These are phyloP conservation scores for Beauveria sp. DNA, from an alignment of 2,329 filamentous ascomycete genomes.

Conservation along the genomic window DNA sequence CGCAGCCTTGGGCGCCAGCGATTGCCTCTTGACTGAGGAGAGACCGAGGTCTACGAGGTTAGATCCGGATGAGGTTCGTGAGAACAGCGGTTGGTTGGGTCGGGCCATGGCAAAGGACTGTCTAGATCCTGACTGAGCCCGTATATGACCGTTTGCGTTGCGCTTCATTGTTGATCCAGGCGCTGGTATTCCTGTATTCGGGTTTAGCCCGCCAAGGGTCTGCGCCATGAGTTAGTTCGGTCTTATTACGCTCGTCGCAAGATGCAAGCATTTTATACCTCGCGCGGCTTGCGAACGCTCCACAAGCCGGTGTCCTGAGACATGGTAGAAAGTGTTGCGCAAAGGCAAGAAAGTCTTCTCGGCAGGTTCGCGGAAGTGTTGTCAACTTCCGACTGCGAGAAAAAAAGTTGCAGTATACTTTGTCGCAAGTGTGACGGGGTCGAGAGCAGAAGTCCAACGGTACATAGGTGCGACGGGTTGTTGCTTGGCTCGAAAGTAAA, in stretches of 20 bases:
- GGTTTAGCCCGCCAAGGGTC: slow-evolving; percentile 80
- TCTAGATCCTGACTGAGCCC: slow-evolving; percentile 74
- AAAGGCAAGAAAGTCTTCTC: neutral
- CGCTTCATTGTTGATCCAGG: slow-evolving; percentile 92
- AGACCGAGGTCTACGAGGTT: slow-evolving; percentile 74
- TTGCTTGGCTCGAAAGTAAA: slow-evolving; percentile 38
- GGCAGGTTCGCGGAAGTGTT: slow-evolving; percentile 13
- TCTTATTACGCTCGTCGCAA: neutral
- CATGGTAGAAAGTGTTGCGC: slow-evolving; percentile 41
- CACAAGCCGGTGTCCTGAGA: slow-evolving; percentile 83
- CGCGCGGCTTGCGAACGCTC: slow-evolving; percentile 84
- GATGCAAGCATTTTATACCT: slow-evolving; percentile 46
- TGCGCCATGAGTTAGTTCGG: slow-evolving; percentile 28
- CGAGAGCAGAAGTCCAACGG: slow-evolving; percentile 5
- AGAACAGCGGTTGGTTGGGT: slow-evolving; percentile 80
- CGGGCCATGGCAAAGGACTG: slow-evolving; percentile 79
- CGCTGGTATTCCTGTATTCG: slow-evolving; percentile 80
- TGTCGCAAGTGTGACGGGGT: slow-evolving; percentile 13
- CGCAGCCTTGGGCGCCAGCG: slow-evolving; percentile 66
- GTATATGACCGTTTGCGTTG: slow-evolving; percentile 62
- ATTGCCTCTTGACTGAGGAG: slow-evolving; percentile 78
- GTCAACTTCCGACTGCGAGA: neutral
- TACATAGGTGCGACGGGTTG: slow-evolving; percentile 14
- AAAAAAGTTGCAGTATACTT: neutral
- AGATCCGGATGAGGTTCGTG: slow-evolving; percentile 73